phyloP scores from a whole-genome alignment of 768 basidiomycete species.

The Tylopilus sp. region DNA sequence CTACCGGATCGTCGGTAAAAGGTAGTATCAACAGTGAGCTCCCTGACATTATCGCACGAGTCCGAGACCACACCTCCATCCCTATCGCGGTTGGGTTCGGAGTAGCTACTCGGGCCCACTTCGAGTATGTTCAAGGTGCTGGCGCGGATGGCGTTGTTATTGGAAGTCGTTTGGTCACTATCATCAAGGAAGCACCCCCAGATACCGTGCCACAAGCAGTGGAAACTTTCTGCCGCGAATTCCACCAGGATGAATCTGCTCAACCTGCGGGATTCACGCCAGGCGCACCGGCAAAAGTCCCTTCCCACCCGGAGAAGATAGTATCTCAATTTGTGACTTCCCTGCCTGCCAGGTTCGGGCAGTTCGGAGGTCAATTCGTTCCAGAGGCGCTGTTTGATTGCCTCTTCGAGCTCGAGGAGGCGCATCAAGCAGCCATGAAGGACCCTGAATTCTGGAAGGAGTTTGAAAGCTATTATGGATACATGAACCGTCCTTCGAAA shows the following conservation, averaged over 20 bases:
- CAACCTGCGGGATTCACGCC: constrained; percentile 5
- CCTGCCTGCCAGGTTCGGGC: constrained; percentile 84
- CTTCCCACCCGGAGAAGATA: constrained; percentile 7
- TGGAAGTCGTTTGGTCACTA: constrained; percentile 77
- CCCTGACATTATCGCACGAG: constrained; percentile 79
- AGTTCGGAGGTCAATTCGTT: constrained; percentile 97
- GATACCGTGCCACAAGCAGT: constrained; percentile 52
- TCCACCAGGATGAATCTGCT: constrained; percentile 45
- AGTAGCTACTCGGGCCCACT: constrained; percentile 86
- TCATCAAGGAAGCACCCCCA: constrained; percentile 65
- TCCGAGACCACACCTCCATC: constrained; percentile 72
- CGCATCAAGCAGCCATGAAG: constrained; percentile 79
- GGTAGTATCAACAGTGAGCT: constrained; percentile 71
- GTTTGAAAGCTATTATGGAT: constrained; percentile 80
- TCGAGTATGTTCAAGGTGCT: constrained; percentile 76
- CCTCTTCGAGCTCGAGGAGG: constrained; percentile 84
- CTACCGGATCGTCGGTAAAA: constrained; percentile 85
- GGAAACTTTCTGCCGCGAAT: constrained; percentile 69
- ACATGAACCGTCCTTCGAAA: constrained; percentile 93
- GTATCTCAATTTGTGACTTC: constrained; percentile 37
- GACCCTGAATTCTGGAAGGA: constrained; percentile 95
- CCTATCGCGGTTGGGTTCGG: constrained; percentile 97
- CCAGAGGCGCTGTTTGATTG: constrained; percentile 96
- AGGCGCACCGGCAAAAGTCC: neutral
- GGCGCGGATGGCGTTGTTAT: constrained; percentile 97